Base-by-base conservation (phyloP, 1,139 yeast species). In the Hanseniaspora uvarum region DNA sequence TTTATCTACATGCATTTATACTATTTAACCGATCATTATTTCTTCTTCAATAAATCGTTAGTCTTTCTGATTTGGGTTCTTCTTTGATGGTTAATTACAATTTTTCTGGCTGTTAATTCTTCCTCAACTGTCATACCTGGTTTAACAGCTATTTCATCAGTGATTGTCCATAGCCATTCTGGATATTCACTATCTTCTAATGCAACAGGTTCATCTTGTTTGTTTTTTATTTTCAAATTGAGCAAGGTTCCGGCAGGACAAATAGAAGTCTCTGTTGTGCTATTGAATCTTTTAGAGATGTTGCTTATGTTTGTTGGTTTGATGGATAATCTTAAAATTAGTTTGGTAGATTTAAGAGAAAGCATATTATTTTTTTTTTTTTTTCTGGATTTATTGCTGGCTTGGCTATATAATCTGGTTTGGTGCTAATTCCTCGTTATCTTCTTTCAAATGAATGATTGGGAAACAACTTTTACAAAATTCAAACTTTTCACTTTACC, bases 111-210 rank as follows among this genome's bases (percentile, higher is more conserved):
- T 23, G 38, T 44, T 8, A 53, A 21, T 28, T 53, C 39, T 18
- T 53, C 53, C 30, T 47, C 53, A 14, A 18, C 36, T 3, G 52
- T n/a, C 37, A 53, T 47, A 6, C 30, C 30, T 14, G 44, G 37
- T 12, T 26, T 30, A 14, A 55, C 58, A 49, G 54, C 41, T 34
- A 52, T 39, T 10, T 43, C 73, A 65, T 88, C 94, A 46, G 88
- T 76, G 58, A 86, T 74, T n/a, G 76, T 79, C 98, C 98, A 92
- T 56, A 92, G 76, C 97, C 97, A 92, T 50, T 77, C 86, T 3
- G 98, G 98, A 65, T 92, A 92, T 63, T 89, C 95, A 40, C 74
- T 72, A 65, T 92, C 97, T 58, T 83, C 86, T 55, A 83, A 70
- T 1, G 98, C 97, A 6, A 87, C 81, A n/a, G 95, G 92, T 60